Percentiles rank a stretch among this genome's conserved stretches.
These are phyloP conservation scores for Fonsecaea monophora DNA, from an alignment of 2,329 filamentous ascomycete species.

Conservation along the genomic window DNA sequence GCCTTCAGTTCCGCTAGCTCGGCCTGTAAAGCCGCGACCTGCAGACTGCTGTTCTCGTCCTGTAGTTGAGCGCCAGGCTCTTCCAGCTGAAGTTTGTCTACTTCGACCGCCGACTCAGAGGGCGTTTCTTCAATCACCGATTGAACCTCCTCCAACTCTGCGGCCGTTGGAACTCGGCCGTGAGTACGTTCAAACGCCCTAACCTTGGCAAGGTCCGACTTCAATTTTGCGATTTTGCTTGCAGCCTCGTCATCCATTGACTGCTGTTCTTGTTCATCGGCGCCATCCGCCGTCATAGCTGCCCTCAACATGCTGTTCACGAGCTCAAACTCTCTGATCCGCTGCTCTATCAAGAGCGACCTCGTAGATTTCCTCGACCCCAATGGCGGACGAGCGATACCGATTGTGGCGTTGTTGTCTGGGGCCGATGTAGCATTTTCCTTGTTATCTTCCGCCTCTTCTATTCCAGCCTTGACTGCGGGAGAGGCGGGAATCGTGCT, in stretches of 20 bases:
- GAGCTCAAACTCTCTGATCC: slow-evolving; percentile 42
- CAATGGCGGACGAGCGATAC: slow-evolving; percentile 33
- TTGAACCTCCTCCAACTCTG: slow-evolving; percentile 33
- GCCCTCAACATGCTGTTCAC: slow-evolving; percentile 43
- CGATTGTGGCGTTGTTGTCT: slow-evolving; percentile 6
- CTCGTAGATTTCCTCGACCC: slow-evolving; percentile 40
- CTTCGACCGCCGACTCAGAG: slow-evolving; percentile 9
- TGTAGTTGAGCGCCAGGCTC: slow-evolving; percentile 13
- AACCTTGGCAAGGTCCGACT: slow-evolving; percentile 39
- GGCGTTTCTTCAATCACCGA: slow-evolving; percentile 22
- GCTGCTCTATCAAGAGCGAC: slow-evolving; percentile 42
- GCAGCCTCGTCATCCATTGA: slow-evolving; percentile 39
- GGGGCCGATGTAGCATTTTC: slow-evolving; percentile 24
- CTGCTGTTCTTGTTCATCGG: slow-evolving; percentile 39
- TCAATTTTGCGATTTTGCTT: slow-evolving; percentile 40
- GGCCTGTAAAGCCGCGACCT: slow-evolving; percentile 37
- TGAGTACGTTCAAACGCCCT: slow-evolving; percentile 37
- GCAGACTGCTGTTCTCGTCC: slow-evolving; percentile 27
- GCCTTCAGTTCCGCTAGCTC: slow-evolving; percentile 46
- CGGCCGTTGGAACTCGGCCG: slow-evolving; percentile 36
- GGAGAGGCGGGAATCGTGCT: slow-evolving; percentile 45
- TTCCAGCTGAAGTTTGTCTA: slow-evolving; percentile 7
- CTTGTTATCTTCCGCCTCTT: slow-evolving; percentile 42
- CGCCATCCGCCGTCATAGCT: slow-evolving; percentile 43
- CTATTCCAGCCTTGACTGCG: slow-evolving; percentile 43